phyloP scores from a whole-genome alignment of 1,284 basidiomycete genomes.

The Boletellus sp. region DNA sequence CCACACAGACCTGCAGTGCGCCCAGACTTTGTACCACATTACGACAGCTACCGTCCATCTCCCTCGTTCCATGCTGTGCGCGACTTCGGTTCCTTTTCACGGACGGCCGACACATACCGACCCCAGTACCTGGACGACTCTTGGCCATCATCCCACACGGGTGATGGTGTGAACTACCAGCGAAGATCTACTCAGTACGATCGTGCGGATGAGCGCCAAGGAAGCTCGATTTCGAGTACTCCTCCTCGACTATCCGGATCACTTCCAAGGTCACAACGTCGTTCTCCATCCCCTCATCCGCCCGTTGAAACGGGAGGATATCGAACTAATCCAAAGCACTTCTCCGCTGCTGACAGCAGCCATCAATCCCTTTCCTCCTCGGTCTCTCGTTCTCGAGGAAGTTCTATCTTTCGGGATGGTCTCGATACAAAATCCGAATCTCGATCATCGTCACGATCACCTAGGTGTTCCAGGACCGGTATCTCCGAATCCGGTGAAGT shows the following conservation, averaged over 20 bases:
- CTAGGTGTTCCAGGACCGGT: conserved; percentile 33
- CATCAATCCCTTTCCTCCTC: conserved; percentile 17
- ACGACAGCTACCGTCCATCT: conserved; percentile 45
- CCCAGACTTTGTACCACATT: conserved; percentile 25
- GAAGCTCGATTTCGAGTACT: conserved; percentile 35
- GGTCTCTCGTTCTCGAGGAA: conserved; percentile 21
- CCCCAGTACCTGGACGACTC: conserved; percentile 34
- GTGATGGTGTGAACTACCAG: conserved; percentile 17
- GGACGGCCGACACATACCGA: conserved; percentile 39
- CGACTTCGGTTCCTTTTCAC: conserved; percentile 31
- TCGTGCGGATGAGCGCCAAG: conserved; percentile 27
- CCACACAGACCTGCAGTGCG: conserved; percentile 34
- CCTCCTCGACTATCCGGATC: conserved; percentile 24
- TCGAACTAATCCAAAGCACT: conserved; percentile 2
- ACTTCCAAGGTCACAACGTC: conserved; percentile 15
- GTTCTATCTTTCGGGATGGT: conserved; percentile 26
- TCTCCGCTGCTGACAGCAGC: conserved; percentile 6
- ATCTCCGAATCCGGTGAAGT: conserved; percentile 29
- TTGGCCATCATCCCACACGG: conserved; percentile 20
- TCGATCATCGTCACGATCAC: conserved; percentile 39
- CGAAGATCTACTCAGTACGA: conserved; percentile 20
- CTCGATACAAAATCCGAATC: conserved; percentile 29
- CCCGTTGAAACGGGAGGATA: conserved; percentile 8
- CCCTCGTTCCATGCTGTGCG: conserved; percentile 26
- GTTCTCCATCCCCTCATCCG: conserved; percentile 21